These are phyloP conservation scores for Fusarium dimerum DNA, from an alignment of 2,329 filamentous ascomycete genomes.

Conservation along the genomic window DNA sequence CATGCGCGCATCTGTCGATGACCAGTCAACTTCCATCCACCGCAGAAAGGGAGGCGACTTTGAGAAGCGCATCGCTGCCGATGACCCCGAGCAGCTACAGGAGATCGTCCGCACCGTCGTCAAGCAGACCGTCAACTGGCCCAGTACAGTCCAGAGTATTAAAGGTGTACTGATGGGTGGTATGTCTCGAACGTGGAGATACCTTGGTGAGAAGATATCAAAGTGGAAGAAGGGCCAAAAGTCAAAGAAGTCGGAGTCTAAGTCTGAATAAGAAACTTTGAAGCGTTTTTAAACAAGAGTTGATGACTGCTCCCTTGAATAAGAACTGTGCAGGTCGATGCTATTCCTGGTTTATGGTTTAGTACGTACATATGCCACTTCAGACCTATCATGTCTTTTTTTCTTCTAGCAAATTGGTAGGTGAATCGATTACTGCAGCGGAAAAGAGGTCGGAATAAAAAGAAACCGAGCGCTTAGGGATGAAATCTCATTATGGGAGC, in stretches of 20 bases:
- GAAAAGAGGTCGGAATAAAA: too few relatives aligned
- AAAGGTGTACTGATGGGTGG: slow-evolving; percentile 86
- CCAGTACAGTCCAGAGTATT: slow-evolving; percentile 81
- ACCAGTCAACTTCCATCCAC: slow-evolving; percentile 67
- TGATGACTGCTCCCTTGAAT: too few relatives aligned
- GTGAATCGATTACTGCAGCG: too few relatives aligned
- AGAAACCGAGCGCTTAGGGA: too few relatives aligned
- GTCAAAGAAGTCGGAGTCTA: slow-evolving; percentile 18
- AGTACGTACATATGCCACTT: slow-evolving; percentile 1
- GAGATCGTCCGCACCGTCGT: slow-evolving; percentile 75
- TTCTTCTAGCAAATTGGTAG: too few relatives aligned
- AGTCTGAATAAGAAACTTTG: slow-evolving; percentile 14
- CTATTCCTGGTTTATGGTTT: background rate
- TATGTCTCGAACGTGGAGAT: slow-evolving; percentile 66
- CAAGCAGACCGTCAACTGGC: slow-evolving; percentile 87
- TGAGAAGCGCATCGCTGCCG: slow-evolving; percentile 78
- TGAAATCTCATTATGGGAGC: too few relatives aligned
- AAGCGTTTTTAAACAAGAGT: background rate
- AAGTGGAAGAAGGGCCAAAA: slow-evolving; percentile 58
- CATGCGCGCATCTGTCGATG: slow-evolving; percentile 74
- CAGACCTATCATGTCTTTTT: too few relatives aligned
- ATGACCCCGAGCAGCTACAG: slow-evolving; percentile 66
- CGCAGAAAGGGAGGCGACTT: slow-evolving; percentile 80
- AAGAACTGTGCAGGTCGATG: background rate
- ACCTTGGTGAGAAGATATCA: slow-evolving; percentile 77